Conservation (phyloP, 2,329 filamentous ascomycete species). For the Phaeomoniella chlamydospora region DNA sequence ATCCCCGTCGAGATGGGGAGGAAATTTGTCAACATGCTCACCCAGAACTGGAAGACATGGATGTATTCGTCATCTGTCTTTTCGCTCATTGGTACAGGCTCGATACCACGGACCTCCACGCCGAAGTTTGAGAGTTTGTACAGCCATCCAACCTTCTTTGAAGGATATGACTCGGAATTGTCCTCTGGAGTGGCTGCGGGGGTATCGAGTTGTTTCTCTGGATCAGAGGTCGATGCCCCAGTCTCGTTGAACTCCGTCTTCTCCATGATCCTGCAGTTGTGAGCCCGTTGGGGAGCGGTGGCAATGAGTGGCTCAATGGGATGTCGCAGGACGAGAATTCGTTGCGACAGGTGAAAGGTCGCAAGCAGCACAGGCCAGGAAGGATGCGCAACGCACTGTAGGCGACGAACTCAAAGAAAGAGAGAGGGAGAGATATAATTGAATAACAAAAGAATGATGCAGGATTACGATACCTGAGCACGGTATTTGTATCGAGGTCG, state of each 20-base stretch:
- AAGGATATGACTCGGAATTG: neutral
- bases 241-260: neutral
- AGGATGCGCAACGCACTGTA: too few relatives aligned
- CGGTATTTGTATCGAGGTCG: too few relatives aligned
- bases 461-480: too few relatives aligned
- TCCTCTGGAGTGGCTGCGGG: neutral
- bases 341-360: too few relatives aligned
- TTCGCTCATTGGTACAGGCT: slow-evolving; percentile 6
- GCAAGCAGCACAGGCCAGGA: too few relatives aligned
- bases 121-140: slow-evolving; percentile 2
- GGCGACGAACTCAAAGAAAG: too few relatives aligned
- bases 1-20: slow-evolving; percentile 27
- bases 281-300: too few relatives aligned
- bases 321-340: too few relatives aligned
- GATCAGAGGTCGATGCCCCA: neutral
- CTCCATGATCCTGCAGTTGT: too few relatives aligned
- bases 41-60: slow-evolving; percentile 19
- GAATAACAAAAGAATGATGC: too few relatives aligned
- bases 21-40: slow-evolving; percentile 23
- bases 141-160: neutral
- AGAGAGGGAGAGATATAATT: too few relatives aligned
- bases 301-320: too few relatives aligned
- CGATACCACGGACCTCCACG: slow-evolving; percentile 9
- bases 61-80: slow-evolving; percentile 5
- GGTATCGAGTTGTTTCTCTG: neutral